Percentiles rank a stretch among this genome's conserved stretches.
Conservation (phyloP, 2,329 filamentous ascomycete species). For the Aspergillus candidus region DNA sequence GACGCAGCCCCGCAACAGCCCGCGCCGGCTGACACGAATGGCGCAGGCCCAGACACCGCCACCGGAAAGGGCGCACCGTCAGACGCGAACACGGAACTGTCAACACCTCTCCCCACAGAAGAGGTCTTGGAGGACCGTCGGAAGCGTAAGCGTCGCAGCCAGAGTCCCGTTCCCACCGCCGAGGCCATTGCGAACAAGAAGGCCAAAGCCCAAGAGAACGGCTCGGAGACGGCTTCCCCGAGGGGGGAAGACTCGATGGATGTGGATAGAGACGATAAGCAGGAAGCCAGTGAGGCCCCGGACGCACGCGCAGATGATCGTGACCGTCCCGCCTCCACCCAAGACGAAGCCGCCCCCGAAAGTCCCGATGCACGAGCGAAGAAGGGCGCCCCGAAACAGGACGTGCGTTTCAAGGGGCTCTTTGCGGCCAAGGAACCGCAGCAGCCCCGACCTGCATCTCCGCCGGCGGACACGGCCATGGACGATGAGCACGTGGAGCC, state of each 20-base stretch:
- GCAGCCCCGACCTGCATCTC: constrained; percentile 21
- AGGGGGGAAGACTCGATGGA: constrained; percentile 22
- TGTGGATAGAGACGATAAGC: constrained; percentile 7
- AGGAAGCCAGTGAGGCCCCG: constrained; percentile 10
- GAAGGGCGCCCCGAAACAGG: constrained; percentile 27
- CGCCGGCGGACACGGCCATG: constrained; percentile 21
- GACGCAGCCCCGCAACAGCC: constrained; percentile 7
- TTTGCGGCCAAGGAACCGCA: constrained; percentile 30
- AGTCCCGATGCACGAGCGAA: constrained; percentile 5
- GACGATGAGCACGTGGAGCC: constrained; percentile 44
- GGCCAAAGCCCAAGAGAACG: constrained; percentile 44
- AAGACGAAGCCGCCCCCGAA: constrained; percentile 10
- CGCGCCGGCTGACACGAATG: constrained; percentile 10
- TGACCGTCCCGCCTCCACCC: constrained; percentile 9
- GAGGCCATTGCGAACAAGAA: constrained; percentile 54
- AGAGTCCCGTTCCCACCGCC: constrained; percentile 53
- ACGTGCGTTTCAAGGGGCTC: constrained; percentile 47
- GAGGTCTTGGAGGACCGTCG: constrained; percentile 49
- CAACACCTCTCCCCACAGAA: constrained; percentile 25
- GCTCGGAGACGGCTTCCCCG: constrained; percentile 23
- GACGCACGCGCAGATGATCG: constrained; percentile 4
- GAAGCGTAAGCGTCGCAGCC: constrained; percentile 63
- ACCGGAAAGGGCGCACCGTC: constrained; percentile 16
- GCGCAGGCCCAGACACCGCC: constrained; percentile 14
- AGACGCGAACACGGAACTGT: constrained; percentile 21